Conservation (phyloP, 2,329 filamentous ascomycete species). For the Neonectria magnoliae region DNA sequence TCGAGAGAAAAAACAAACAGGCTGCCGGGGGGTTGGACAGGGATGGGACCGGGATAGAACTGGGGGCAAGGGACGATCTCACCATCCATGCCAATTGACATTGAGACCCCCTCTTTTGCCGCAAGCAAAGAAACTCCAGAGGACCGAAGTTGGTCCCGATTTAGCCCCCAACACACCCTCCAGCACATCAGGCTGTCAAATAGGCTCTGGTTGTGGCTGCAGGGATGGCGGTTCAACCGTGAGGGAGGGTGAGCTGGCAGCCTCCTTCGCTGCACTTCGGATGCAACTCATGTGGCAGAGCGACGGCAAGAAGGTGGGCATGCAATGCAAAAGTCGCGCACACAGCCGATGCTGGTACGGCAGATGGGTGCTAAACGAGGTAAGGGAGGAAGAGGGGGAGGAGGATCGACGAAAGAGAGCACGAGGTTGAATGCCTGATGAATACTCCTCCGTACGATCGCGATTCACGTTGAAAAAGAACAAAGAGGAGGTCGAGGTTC, state of each 20-base stretch:
- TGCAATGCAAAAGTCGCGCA: slow-evolving; percentile 39
- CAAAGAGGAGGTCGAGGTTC: not conserved
- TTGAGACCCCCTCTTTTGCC: slow-evolving; percentile 11
- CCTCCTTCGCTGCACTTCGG: slow-evolving; percentile 33
- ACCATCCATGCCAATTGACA: slow-evolving; percentile 16
- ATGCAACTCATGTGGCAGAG: slow-evolving; percentile 26
- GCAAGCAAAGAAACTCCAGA: slow-evolving; percentile 8
- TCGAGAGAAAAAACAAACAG: slow-evolving; percentile 19
- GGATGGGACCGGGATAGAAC: not conserved
- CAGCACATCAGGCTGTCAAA: slow-evolving; percentile 25
- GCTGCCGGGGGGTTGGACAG: not conserved
- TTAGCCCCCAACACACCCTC: slow-evolving; percentile 34
- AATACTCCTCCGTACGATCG: not conserved
- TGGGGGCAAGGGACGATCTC: slow-evolving; percentile 22
- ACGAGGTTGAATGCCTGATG: not conserved
- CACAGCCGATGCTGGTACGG: slow-evolving; percentile 20
- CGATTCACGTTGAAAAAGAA: not conserved
- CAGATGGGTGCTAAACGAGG: slow-evolving; percentile 16
- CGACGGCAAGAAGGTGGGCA: slow-evolving; percentile 1
- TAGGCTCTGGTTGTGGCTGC: slow-evolving; percentile 21
- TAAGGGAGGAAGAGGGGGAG: slow-evolving; percentile 12
- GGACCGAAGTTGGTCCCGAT: slow-evolving; percentile 30
- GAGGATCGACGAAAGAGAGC: not conserved
- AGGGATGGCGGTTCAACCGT: slow-evolving; percentile 14
- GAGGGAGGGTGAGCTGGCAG: slow-evolving; percentile 35